Evolutionary conservation across 495 filamentous ascomycete species (phyloP).

Genomic region (Trichoderma gamsii): DNA sequence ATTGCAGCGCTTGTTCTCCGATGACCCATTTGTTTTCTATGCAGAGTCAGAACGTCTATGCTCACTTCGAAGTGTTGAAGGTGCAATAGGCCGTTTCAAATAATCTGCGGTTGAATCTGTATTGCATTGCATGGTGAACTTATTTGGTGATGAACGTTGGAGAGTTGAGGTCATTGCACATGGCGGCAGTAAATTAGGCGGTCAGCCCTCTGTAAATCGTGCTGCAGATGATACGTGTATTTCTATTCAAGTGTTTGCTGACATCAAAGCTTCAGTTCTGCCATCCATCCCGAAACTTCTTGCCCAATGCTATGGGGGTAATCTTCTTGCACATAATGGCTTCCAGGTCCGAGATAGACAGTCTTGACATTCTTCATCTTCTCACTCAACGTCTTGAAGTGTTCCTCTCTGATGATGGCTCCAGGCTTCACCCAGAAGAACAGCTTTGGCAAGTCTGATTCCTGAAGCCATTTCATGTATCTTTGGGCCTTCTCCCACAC

Average conservation of each 20-base stretch:
- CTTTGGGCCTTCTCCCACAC: not conserved
- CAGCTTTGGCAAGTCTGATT: not conserved
- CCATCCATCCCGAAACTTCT: not conserved
- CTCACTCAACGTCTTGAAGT: not conserved
- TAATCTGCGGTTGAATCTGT: no score
- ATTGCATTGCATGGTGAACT: no score
- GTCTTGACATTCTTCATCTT: conserved; percentile 6
- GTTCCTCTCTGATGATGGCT: not conserved
- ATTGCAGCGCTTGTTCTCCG: no score
- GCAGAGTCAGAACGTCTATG: no score
- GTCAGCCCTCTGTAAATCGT: no score
- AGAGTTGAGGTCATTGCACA: no score
- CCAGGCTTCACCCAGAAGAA: conserved; percentile 5
- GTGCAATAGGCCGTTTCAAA: no score
- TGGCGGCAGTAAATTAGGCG: no score
- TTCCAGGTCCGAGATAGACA: not conserved
- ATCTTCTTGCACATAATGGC: conserved; percentile 1
- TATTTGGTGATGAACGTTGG: no score
- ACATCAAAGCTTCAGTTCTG: not conserved
- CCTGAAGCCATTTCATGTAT: not conserved
- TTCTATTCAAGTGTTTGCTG: not conserved
- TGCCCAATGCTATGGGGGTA: not conserved
- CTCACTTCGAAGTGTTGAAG: no score
- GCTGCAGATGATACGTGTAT: no score
- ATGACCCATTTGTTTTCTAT: no score